phyloP scores from a whole-genome alignment of 208 protist genomes.

The Leishmania major region DNA sequence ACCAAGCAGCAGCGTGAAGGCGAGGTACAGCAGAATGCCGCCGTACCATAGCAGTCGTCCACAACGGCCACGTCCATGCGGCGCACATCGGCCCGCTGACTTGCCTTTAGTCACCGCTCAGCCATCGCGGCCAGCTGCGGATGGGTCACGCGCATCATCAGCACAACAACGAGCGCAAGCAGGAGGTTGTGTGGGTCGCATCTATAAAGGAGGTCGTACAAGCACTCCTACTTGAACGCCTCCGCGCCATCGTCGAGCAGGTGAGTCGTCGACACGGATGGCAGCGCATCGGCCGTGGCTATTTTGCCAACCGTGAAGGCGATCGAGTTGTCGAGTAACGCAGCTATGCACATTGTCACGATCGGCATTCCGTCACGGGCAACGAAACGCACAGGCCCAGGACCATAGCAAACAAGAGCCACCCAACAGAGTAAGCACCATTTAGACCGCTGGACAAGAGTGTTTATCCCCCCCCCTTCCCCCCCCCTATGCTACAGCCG shows the following conservation, averaged over 20 bases:
- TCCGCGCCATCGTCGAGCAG: conserved; percentile 48
- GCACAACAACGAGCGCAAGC: conserved; percentile 48
- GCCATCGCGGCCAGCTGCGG: conserved; percentile 36
- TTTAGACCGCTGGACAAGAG: conserved; percentile 32
- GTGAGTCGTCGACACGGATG: conserved; percentile 52
- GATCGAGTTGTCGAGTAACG: conserved; percentile 40
- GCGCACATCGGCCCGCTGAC: background rate
- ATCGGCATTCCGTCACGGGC: conserved; percentile 49
- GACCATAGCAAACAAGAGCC: conserved; percentile 59
- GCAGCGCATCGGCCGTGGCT: conserved; percentile 51
- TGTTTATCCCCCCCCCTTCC: conserved; percentile 7
- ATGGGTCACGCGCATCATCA: conserved; percentile 64
- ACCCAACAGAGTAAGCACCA: conserved; percentile 39
- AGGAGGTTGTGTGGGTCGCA: conserved; percentile 55
- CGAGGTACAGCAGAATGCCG: conserved; percentile 77
- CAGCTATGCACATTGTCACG: conserved; percentile 43
- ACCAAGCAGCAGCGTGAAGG: conserved; percentile 59
- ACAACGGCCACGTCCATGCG: background rate
- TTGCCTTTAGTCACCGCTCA: conserved; percentile 39
- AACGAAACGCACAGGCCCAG: conserved; percentile 53
- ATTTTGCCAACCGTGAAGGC: conserved; percentile 53
- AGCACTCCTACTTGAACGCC: conserved; percentile 42
- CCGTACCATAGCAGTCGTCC: conserved; percentile 9
- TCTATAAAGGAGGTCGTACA: conserved; percentile 20
- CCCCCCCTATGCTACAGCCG: background rate